Evolutionary conservation across 352 stramenopile genomes (phyloP), one percentile per base, ranked within the genome.

Genomic region (Phytopythium kandeliae): DNA sequence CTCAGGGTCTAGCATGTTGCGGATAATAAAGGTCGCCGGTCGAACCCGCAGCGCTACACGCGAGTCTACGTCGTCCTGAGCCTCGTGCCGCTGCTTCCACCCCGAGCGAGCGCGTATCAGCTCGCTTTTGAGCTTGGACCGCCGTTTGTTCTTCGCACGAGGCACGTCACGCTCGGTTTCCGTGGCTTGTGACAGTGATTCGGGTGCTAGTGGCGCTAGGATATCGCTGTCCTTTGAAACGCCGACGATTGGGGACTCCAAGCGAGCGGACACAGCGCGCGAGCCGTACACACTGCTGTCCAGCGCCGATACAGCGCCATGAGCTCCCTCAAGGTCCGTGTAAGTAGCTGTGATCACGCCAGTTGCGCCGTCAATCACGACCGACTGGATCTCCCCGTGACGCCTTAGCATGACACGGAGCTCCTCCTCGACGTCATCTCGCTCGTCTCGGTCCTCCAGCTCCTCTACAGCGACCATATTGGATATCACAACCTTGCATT

Each of bases 1-100:
- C 24, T 24, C n/a, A 5, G 34, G 48, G 6, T 54, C 48, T 0
- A 54, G 34, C 48, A 51, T 28, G 22, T 51, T 51, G 11, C 22
- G 45, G 28, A 51, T 41, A n/a, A 38, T 13, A 13, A 51, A 12
- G 2, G 43, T 37, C 5, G 1, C 37, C 2, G 10, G n/a, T 36
- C 15, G 24, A 8, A 11, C 11, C 0, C 2, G 10, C 7, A 13
- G 10, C 15, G 31, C 31, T 13, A 35, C 10, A 16, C 12, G 19
- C 40, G 21, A 5, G 1, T 17, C 21, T 24, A 22, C 24, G 2
- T n/a, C 28, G 4, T 31, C 28, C 24, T 33, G 42, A 4, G 1
- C 15, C 8, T 21, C 0, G 1, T 30, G 5, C 8, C 21, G 45
- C 3, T 40, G 21, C n/a, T 50, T 38, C 9, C n/a, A 30, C 12